phyloP scores from a whole-genome alignment of 768 basidiomycete genomes.

The Suillus subalutaceus region DNA sequence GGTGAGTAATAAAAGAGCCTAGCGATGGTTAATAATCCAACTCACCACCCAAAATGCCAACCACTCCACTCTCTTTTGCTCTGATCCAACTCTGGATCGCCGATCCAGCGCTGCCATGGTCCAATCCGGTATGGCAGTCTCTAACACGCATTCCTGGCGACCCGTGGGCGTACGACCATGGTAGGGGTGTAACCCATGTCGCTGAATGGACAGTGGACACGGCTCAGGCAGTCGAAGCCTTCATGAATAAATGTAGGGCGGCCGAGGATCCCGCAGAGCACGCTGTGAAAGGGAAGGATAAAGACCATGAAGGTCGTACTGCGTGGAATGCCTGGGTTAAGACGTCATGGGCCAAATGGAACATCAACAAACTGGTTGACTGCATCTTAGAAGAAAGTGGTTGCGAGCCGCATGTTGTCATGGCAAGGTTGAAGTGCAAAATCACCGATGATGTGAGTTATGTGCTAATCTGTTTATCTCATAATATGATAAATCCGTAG shows the following conservation, averaged over 20 bases:
- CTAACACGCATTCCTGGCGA: background rate
- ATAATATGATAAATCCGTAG: background rate
- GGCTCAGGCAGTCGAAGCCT: background rate
- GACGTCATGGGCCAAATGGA: background rate
- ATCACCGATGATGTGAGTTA: background rate
- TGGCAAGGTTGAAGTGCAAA: background rate
- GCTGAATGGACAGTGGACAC: background rate
- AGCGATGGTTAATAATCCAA: background rate
- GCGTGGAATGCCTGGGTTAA: background rate
- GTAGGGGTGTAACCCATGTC: background rate
- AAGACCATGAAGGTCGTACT: background rate
- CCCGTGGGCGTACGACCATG: background rate
- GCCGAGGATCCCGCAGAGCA: background rate
- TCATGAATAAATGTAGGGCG: background rate
- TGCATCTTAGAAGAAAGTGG: background rate
- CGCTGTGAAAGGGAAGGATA: background rate
- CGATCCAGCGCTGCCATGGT: background rate
- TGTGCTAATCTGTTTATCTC: background rate
- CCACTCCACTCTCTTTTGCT: background rate
- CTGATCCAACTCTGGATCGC: background rate
- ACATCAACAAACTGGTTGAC: background rate
- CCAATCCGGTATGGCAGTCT: slow-evolving; percentile 1
- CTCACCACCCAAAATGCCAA: background rate
- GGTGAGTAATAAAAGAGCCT: background rate
- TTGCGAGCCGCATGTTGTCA: background rate